Conservation (phyloP, 2,329 filamentous ascomycete genomes). For the Exophiala aquamarina region DNA sequence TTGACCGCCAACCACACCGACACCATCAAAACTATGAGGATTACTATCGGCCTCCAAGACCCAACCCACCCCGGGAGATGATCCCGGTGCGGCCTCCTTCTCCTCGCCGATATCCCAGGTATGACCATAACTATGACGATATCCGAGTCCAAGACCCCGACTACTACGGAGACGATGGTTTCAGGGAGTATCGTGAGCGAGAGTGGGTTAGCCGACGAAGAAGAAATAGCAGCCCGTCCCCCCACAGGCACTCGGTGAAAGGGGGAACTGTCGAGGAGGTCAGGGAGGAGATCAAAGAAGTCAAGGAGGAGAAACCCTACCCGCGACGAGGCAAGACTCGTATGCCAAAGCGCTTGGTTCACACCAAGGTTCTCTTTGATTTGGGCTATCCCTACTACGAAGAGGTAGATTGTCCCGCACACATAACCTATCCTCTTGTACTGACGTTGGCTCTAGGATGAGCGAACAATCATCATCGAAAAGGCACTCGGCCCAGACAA, state of each 20-base stretch:
- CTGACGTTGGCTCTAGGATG: constrained; percentile 59
- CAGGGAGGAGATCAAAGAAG: constrained; percentile 27
- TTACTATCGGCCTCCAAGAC: constrained; percentile 30
- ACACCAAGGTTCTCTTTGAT: constrained; percentile 76
- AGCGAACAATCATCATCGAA: constrained; percentile 71
- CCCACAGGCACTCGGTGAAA: constrained; percentile 25
- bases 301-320: constrained; percentile 58
- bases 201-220: constrained; percentile 51
- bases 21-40: constrained; percentile 46
- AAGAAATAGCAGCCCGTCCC: constrained; percentile 31
- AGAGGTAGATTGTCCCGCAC: constrained; percentile 57
- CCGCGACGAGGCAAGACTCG: constrained; percentile 86
- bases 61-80: constrained; percentile 52
- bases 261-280: constrained; percentile 28
- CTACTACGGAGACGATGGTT: constrained; percentile 71
- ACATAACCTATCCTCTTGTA: background rate
- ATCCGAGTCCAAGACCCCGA: constrained; percentile 68
- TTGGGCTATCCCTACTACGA: constrained; percentile 83
- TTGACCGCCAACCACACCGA: constrained; percentile 70
- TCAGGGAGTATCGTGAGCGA: constrained; percentile 63
- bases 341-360: constrained; percentile 78
- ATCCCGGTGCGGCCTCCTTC: constrained; percentile 67
- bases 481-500: constrained; percentile 85
- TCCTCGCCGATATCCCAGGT: constrained; percentile 54
- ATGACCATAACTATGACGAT: constrained; percentile 63